Percentiles rank a stretch among this genome's conserved stretches.
phyloP scores from a whole-genome alignment of 1,284 basidiomycete species.

The Malassezia yamatoensis region DNA sequence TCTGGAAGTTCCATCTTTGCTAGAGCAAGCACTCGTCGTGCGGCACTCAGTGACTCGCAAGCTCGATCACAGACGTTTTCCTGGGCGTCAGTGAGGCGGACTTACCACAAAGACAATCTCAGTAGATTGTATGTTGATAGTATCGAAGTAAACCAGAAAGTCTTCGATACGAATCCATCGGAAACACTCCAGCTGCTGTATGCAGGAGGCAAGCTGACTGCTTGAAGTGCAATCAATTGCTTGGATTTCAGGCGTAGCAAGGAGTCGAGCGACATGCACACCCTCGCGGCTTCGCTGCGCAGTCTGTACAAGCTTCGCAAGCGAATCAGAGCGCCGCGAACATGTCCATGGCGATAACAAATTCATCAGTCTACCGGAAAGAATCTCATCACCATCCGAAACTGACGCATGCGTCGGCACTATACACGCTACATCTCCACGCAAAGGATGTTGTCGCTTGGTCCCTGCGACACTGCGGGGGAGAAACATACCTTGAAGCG shows the following conservation, averaged over 20 bases:
- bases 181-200: neutral
- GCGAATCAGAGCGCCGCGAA: neutral
- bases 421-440: neutral
- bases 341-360: constrained; percentile 10
- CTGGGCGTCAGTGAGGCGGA: neutral
- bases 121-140: neutral
- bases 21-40: neutral
- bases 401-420: neutral
- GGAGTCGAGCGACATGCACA: constrained; percentile 5
- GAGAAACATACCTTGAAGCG: constrained; percentile 11
- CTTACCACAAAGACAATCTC: constrained; percentile 8
- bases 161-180: neutral
- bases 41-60: neutral
- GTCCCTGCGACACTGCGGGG: constrained; percentile 18
- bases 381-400: neutral
- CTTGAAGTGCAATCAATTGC: neutral
- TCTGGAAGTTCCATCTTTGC: too few relatives aligned
- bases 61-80: constrained; percentile 1
- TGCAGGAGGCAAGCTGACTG: neutral
- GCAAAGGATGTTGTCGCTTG: constrained; percentile 8
- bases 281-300: neutral
- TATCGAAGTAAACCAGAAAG: neutral
- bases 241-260: neutral
- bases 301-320: neutral
- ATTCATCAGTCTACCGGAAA: constrained; percentile 4